A percentile compares a stretch with the other conserved stretches of the same genome.
Evolutionary conservation across 805 yeast species (phyloP).

Genomic region (Ogataea nitratoaversa): DNA sequence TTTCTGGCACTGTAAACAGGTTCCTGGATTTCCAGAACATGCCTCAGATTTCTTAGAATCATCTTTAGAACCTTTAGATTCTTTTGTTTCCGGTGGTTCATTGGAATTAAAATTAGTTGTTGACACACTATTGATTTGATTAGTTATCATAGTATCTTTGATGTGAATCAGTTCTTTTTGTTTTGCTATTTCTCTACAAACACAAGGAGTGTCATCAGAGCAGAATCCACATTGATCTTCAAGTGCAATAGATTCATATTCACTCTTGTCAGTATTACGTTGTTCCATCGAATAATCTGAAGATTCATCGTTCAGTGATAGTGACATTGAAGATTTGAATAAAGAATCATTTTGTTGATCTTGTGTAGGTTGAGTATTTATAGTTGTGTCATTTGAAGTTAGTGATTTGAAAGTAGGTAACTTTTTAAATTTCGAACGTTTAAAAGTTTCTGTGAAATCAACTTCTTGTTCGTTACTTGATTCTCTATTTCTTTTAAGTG

Average conservation of each 20-base stretch:
- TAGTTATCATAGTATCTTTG: slow-evolving; percentile 19
- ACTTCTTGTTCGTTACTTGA: slow-evolving; percentile 33
- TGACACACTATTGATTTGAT: slow-evolving; percentile 12
- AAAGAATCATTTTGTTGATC: slow-evolving; percentile 20
- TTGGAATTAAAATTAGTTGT: background rate
- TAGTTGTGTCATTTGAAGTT: slow-evolving; percentile 6
- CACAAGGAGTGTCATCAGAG: slow-evolving; percentile 86
- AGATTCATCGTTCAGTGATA: slow-evolving; percentile 14
- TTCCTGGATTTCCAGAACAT: slow-evolving; percentile 87
- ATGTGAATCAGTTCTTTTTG: slow-evolving; percentile 32
- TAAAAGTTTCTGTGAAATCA: slow-evolving; percentile 52
- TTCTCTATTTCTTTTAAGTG: slow-evolving; percentile 39
- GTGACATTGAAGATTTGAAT: slow-evolving; percentile 21
- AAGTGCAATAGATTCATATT: slow-evolving; percentile 41
- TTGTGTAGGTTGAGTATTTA: background rate
- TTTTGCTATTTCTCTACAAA: slow-evolving; percentile 75
- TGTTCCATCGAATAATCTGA: slow-evolving; percentile 9
- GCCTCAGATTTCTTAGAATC: slow-evolving; percentile 30
- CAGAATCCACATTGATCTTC: slow-evolving; percentile 89
- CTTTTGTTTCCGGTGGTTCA: background rate
- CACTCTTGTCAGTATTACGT: slow-evolving; percentile 24
- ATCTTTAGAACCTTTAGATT: slow-evolving; percentile 10
- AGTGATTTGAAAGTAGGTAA: slow-evolving; percentile 22
- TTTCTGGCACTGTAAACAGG: slow-evolving; percentile 74
- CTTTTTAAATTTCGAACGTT: slow-evolving; percentile 25